Evolutionary conservation across 768 basidiomycete genomes (phyloP), one percentile per base, ranked within the genome.

Genomic region (Amanita rubescens): DNA sequence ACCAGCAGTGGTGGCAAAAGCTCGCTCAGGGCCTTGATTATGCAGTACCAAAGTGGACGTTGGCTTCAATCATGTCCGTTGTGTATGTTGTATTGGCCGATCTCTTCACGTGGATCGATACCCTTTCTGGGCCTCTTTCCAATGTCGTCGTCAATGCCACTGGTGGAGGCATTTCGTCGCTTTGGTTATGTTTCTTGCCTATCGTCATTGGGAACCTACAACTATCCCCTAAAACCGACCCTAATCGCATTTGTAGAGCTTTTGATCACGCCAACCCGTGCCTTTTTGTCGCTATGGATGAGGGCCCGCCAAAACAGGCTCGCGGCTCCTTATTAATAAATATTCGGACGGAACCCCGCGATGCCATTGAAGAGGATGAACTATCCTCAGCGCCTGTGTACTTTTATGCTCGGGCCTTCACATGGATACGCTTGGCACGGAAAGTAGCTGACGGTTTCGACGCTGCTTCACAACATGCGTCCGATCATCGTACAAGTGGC

Each of bases 171-270:
- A 70, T 71, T 3, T 73, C 74, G 1, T 71, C 71, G 2, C 60
- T 68, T 9, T 77, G 71, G 73, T 63, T 78, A 17, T 77, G 75
- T 74, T 60, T 77, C 5, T 47, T 76, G 7, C 69, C 76, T 0
- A 61, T 77, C 9, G 68, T 73, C 14, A 59, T 69, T 8, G 72
- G 75, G 2, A 75, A 75, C 75, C 59, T 77, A 19, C 63, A 69
- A 38, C 62, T 76, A 10, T 70, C 70, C 1, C 75, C 75, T 0
- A 75, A 73, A 61, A 76, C 70, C 33, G 69, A 74, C 56, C 60
- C 61, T 8, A 32, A 30, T 1, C 70, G 70, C 3, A 56, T 75
- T 8, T 34, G 42, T 22, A 57, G 58, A 11, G 71, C 70, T 7
- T 33, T 73, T 25, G 47, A 60, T n/a, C 55, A 58, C 2, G 71